Evolutionary conservation across 768 basidiomycete species (phyloP), one percentile per base, ranked within the genome.

Genomic region (Lentinula sp.): DNA sequence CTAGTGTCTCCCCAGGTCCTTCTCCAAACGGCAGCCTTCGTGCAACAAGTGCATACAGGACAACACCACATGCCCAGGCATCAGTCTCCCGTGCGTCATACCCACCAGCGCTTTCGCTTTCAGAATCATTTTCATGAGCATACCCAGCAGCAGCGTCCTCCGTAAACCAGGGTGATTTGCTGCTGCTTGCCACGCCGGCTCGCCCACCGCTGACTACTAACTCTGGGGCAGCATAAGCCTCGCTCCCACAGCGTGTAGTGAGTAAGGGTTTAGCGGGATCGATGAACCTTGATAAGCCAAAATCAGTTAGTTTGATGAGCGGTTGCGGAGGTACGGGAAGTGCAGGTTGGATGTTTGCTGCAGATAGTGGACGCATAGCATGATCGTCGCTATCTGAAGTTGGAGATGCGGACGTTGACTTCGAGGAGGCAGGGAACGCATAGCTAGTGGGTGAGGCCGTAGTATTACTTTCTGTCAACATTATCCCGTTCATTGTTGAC

Each of bases 61-160:
- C 91, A n/a, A 94, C 88, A 1, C 93, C 93, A 66, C 88, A 86
- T 9, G 92, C 91, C 93, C 93, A 95, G 11, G 88, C 85, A 70
- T 95, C 93, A 57, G 91, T 94, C 69, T 86, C 80, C 13, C 91
- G 78, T 2, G 90, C 91, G 71, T 96, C 92, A 72, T 95, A 95
- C 35, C 80, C 75, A 52, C 77, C 75, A 34, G 76, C 80, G 34
- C 58, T 46, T 62, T 65, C 32, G 45, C 45, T 21, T 40, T 69
- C 43, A 37, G 28, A 39, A 8, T 58, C 23, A 23, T 6, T n/a
- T 23, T 50, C 62, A 21, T 15, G 21, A 2, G 48, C 59, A 37
- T 49, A 32, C 15, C 59, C 59, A 21, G 39, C 59, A n/a, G 46
- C 59, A 5, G 10, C 28, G 18, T 60, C 59, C 35, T 50, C 59